Evolutionary conservation across 1,284 basidiomycete genomes (phyloP).

Genomic region (Coniferiporia weirii): DNA sequence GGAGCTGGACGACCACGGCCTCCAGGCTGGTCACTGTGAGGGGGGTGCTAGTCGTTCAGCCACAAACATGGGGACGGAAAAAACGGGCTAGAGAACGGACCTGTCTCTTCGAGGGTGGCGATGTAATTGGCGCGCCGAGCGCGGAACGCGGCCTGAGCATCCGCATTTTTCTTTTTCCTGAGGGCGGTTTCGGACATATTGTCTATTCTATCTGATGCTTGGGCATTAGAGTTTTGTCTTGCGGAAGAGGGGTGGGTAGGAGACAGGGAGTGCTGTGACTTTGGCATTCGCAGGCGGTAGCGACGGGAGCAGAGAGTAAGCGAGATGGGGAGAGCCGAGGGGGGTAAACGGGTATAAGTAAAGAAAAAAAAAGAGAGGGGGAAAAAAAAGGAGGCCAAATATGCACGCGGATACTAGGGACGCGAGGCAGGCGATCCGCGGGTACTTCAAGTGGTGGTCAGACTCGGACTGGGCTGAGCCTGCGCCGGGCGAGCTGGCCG

Average conservation of each 20-base stretch:
- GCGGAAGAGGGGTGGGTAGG: conserved; percentile 30
- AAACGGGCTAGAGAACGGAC: conserved; percentile 34
- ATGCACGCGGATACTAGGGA: conserved; percentile 39
- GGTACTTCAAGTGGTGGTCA: background rate
- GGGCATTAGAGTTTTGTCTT: conserved; percentile 10
- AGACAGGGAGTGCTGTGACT: conserved; percentile 13
- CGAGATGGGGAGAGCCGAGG: conserved; percentile 27
- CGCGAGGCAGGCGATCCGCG: conserved; percentile 25
- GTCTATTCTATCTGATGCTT: conserved; percentile 32
- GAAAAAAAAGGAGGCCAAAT: conserved; percentile 21
- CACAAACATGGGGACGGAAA: conserved; percentile 15
- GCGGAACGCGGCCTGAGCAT: conserved; percentile 69
- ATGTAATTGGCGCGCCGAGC: conserved; percentile 77
- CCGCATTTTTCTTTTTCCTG: conserved; percentile 81
- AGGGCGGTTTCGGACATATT: conserved; percentile 57
- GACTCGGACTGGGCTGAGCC: background rate
- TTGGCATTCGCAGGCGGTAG: conserved; percentile 18
- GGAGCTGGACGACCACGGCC: conserved; percentile 72
- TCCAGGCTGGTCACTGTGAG: conserved; percentile 69
- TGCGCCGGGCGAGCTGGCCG: too few relatives aligned
- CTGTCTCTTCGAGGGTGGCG: conserved; percentile 82
- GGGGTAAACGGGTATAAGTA: conserved; percentile 26
- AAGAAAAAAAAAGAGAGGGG: conserved; percentile 22
- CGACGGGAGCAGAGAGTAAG: conserved; percentile 29
- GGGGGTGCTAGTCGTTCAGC: conserved; percentile 18